Base-by-base conservation (phyloP, 164 flowering plant genomes). In the Protea cynaroides region DNA sequence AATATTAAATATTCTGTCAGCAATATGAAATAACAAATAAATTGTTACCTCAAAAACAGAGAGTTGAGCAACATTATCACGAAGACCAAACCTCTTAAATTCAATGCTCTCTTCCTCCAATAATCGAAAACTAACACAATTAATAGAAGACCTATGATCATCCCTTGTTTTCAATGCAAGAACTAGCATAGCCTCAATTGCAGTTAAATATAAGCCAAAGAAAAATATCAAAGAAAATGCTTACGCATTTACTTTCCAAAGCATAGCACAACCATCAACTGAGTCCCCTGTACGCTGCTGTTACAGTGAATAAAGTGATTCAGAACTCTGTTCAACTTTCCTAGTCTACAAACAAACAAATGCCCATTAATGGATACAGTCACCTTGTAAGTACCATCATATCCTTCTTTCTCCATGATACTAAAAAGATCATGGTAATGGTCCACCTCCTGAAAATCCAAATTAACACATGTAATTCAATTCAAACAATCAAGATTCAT, bases 211-310 rank as follows among this genome's bases (percentile, higher is more conserved):
- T 5, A 29, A 29, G 34, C 4, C 34, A 23, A 50, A 17, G 19
- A 56, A 36, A 56, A 14, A 34, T 7, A 56, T 21, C 12, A 15
- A 56, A 15, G 58, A 25, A 50, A 40, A 25, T 57, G 34, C 79
- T 71, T 65, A 86, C 91, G 55, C 63, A 58, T 81, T 71, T 19
- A 72, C 74, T 72, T 80, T 86, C 92, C 92, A 86, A 65, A 84
- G 83, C 73, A 76, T 76, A 44, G 92, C 89, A 76, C 92, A 86
- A 25, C 92, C 92, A 70, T 86, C 92, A 25, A 74, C 70, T 22
- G 69, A 15, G 49, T 66, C 76, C 49, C 92, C 92, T 10, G 89
- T 84, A 59, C 87, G 86, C 61, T 84, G 79, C 92, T 86, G 67
- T 63, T 67, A 76, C 53, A 38, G 34, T 22, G 64, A 47, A 54